Base-by-base conservation (phyloP, 2,329 filamentous ascomycete genomes). In the Aspergillus awamori region DNA sequence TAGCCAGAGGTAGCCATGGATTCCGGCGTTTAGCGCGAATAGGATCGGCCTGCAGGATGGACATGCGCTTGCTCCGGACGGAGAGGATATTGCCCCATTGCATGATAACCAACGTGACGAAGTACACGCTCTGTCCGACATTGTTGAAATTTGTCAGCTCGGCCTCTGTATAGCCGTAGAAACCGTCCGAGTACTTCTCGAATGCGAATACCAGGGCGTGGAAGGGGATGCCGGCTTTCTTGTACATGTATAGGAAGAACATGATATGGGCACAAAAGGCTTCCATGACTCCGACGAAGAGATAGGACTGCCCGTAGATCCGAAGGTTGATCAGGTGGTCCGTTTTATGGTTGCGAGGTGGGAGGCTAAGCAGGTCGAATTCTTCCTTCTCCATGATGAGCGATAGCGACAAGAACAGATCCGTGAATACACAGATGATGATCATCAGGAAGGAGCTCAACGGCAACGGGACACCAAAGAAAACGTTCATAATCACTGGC, bases 301-400 rank as follows among this genome's bases (percentile, higher is more conserved):
- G 76, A 63, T 85, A 85, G 0, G 82, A 76, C 53, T 85, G 83
- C 0, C 71, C 74, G 67, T 84, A 84, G 52, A 85, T 82, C 67
- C 80, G 80, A 53, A 77, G 57, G 67, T 79, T 84, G 75, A 84
- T 84, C 5, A 85, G 76, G 49, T 84, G 83, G 61, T 84, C 81
- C 15, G 76, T 76, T 60, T 77, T 80, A 61, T 80, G 79, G 64
- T 84, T 79, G 8, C 83, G 81, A 0, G 83, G 83, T 2, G 82
- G 82, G 0, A 83, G 75, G 3, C 76, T 79, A 17, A 85, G 73
- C 0, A 85, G 76, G 57, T 85, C 82, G 57, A 83, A 84, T 56
- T 85, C 83, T 54, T 83, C 81, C 65, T 83, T 82, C 56, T 85
- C 83, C 82, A 84, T 84, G 62, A 84, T 83, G 2, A 85, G 72